phyloP scores from a whole-genome alignment of 176 grass and related monocot genomes.

The Oryza australiensis region DNA sequence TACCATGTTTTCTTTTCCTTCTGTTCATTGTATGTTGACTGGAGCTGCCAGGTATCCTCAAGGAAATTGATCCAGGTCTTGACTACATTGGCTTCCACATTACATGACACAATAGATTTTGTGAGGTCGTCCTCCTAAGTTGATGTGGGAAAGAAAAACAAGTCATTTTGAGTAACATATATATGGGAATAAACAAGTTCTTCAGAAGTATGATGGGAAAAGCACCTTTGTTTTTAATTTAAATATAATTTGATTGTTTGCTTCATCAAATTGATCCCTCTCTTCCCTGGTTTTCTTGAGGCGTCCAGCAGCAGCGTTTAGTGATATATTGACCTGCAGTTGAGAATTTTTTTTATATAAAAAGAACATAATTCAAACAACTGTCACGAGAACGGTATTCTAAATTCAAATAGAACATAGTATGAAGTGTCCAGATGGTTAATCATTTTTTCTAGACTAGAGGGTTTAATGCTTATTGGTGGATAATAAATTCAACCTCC shows the following conservation, averaged over 20 bases:
- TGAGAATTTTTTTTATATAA: constrained; percentile 31
- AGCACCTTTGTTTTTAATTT: constrained; percentile 85
- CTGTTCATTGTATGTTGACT: constrained; percentile 69
- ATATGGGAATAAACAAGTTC: not conserved
- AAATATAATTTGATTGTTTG: constrained; percentile 82
- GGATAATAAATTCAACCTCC: not conserved
- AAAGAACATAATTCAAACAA: constrained; percentile 32
- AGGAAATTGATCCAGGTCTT: constrained; percentile 90
- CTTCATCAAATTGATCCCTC: constrained; percentile 96
- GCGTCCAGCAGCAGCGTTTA: constrained; percentile 56
- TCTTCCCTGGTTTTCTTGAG: constrained; percentile 95
- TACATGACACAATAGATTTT: constrained; percentile 70
- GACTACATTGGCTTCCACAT: constrained; percentile 76
- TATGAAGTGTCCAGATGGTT: not conserved
- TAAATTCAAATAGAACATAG: not conserved
- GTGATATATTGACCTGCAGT: constrained; percentile 74
- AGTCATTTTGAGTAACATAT: constrained; percentile 14
- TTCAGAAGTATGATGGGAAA: not conserved
- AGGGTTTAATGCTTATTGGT: constrained; percentile 9
- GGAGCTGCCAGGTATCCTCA: constrained; percentile 82
- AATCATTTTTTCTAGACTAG: not conserved
- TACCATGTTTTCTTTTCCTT: constrained; percentile 87
- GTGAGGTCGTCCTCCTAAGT: constrained; percentile 86
- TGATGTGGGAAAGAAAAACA: constrained; percentile 29
- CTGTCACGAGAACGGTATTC: not conserved